phyloP scores from a whole-genome alignment of 129 eudicot species.

The Pulicaria dysenterica region DNA sequence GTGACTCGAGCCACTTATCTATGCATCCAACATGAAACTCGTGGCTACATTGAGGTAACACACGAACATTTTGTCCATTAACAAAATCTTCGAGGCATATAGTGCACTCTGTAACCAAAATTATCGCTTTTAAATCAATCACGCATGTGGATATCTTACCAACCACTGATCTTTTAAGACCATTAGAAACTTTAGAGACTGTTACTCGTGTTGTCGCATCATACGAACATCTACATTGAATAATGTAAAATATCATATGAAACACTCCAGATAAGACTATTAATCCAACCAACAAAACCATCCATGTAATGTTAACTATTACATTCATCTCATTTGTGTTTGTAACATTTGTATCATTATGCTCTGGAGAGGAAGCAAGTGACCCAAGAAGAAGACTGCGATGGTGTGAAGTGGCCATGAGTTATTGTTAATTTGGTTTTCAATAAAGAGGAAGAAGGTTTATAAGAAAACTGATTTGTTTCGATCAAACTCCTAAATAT shows the following conservation, averaged over 20 bases:
- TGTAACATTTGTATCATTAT: conserved; percentile 19
- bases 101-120: conserved; percentile 41
- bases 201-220: conserved; percentile 13
- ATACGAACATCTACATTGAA: conserved; percentile 1
- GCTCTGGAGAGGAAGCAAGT: conserved; percentile 8
- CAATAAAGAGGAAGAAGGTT: background rate
- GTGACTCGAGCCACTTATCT: conserved; percentile 55
- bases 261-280: conserved; percentile 27
- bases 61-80: conserved; percentile 53
- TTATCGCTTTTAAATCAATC: conserved; percentile 33
- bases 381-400: conserved; percentile 20
- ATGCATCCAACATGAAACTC: conserved; percentile 58
- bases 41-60: conserved; percentile 51
- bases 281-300: conserved; percentile 29
- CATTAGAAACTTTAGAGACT: conserved; percentile 5
- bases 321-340: conserved; percentile 30
- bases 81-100: conserved; percentile 61
- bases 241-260: conserved; percentile 26
- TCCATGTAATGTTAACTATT: conserved; percentile 33
- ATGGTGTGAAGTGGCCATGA: conserved; percentile 28
- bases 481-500: background rate
- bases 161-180: conserved; percentile 44
- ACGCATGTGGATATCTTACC: conserved; percentile 42
- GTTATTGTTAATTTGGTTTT: conserved; percentile 1
- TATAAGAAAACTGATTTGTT: background rate